Percentiles rank a stretch among this genome's conserved stretches.
Conservation (phyloP, 495 filamentous ascomycete species). For the Penicillium soppii region DNA sequence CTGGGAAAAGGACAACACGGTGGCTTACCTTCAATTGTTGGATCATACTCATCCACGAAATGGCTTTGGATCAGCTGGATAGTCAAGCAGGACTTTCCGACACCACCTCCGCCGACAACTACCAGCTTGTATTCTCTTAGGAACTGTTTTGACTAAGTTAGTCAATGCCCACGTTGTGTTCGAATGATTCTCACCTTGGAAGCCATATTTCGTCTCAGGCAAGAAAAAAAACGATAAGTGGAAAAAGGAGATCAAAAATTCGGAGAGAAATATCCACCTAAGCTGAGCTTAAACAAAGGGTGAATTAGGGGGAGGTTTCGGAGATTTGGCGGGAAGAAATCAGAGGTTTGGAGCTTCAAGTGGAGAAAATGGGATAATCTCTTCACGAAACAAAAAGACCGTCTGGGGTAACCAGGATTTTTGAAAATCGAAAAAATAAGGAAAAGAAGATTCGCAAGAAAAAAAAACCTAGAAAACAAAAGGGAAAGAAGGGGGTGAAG, state of each 20-base stretch:
- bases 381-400: background rate
- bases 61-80: conserved; percentile 99
- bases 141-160: conserved; percentile 61
- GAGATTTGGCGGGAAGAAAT: conserved; percentile 6
- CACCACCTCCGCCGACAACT: conserved; percentile 95
- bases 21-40: conserved; percentile 91
- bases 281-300: background rate
- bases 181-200: conserved; percentile 26
- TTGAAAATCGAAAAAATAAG: background rate
- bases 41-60: conserved; percentile 99
- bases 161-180: background rate
- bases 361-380: background rate
- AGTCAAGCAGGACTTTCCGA: conserved; percentile 98
- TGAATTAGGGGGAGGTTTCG: conserved; percentile 1
- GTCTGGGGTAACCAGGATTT: background rate
- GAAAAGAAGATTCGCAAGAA: background rate
- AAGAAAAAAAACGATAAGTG: background rate
- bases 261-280: background rate
- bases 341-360: background rate
- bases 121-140: conserved; percentile 98
- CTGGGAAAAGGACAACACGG: background rate
- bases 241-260: background rate
- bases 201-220: conserved; percentile 21
- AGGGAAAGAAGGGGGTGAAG: conserved; percentile 5
- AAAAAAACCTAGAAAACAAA: background rate